Conservation (phyloP, 1,284 basidiomycete species). For the Pulveroboletus sp. region DNA sequence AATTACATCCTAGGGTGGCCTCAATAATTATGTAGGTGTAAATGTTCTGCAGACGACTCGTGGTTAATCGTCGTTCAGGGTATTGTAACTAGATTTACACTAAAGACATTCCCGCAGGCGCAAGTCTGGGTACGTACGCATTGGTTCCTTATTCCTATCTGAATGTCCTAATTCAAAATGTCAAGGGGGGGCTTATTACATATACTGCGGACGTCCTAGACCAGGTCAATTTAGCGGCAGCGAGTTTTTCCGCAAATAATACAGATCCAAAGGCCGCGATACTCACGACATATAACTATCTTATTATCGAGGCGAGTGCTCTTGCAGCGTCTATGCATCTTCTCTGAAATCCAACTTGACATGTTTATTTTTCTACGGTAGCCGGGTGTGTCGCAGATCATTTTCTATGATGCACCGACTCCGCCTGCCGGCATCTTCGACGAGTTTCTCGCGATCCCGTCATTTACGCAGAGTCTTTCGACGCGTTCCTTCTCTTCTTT, state of each 20-base stretch:
- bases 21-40: slow-evolving; percentile 58
- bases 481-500: slow-evolving; percentile 40
- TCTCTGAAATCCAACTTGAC: neutral
- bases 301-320: slow-evolving; percentile 41
- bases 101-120: slow-evolving; percentile 53
- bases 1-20: slow-evolving; percentile 43
- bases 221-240: slow-evolving; percentile 40
- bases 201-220: slow-evolving; percentile 35
- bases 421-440: slow-evolving; percentile 53
- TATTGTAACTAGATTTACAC: slow-evolving; percentile 58
- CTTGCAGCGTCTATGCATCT: neutral
- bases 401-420: slow-evolving; percentile 57
- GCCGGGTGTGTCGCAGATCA: slow-evolving; percentile 39
- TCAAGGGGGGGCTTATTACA: slow-evolving; percentile 54
- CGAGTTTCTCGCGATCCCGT: slow-evolving; percentile 40
- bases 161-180: neutral
- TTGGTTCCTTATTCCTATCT: neutral
- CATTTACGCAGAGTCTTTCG: slow-evolving; percentile 30
- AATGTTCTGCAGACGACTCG: neutral
- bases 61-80: slow-evolving; percentile 42
- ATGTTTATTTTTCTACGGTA: slow-evolving; percentile 14
- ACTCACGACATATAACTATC: slow-evolving; percentile 50
- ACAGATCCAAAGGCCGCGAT: slow-evolving; percentile 61
- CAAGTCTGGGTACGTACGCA: slow-evolving; percentile 55
- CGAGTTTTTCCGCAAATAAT: slow-evolving; percentile 49